Percentiles rank a stretch among this genome's conserved stretches.
Conservation (phyloP, 805 yeast genomes). For the Ogataea trehaloabstinens region DNA sequence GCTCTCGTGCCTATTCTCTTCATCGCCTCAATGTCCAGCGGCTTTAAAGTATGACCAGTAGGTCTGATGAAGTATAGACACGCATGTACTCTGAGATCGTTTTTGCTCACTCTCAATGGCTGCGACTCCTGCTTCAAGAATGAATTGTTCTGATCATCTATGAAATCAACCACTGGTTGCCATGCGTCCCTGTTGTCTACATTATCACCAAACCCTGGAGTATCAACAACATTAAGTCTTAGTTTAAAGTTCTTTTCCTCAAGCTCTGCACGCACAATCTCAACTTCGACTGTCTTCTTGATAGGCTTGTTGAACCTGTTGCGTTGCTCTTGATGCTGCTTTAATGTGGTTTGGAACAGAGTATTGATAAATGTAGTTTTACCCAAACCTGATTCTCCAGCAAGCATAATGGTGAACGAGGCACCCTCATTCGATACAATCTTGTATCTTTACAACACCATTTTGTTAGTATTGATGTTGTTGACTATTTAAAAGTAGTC, state of each 20-base stretch:
- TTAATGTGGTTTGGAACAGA: conserved; percentile 70
- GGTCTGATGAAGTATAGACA: conserved; percentile 90
- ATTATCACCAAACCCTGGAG: conserved; percentile 93
- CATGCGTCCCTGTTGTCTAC: conserved; percentile 82
- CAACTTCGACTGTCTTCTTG: conserved; percentile 73
- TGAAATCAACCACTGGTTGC: conserved; percentile 83
- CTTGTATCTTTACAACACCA: conserved; percentile 51
- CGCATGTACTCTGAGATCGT: conserved; percentile 87
- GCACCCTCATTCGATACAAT: conserved; percentile 75
- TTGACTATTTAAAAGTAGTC: background rate
- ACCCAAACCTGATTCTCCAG: conserved; percentile 91
- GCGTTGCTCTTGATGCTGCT: conserved; percentile 54
- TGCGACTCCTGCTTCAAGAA: conserved; percentile 93
- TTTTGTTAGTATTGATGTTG: conserved; percentile 7
- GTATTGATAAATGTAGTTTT: conserved; percentile 90
- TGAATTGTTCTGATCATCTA: conserved; percentile 87
- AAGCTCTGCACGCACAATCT: conserved; percentile 72
- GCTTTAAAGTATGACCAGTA: conserved; percentile 83
- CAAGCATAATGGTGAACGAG: conserved; percentile 75
- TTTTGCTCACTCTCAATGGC: conserved; percentile 63
- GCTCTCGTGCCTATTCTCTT: conserved; percentile 76
- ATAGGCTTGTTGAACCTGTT: conserved; percentile 58
- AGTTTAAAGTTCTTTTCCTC: conserved; percentile 82
- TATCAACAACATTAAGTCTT: conserved; percentile 79
- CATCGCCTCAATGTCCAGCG: conserved; percentile 87